Evolutionary conservation across 257 asterid genomes (phyloP).

Genomic region (Knoxia roxburghii): DNA sequence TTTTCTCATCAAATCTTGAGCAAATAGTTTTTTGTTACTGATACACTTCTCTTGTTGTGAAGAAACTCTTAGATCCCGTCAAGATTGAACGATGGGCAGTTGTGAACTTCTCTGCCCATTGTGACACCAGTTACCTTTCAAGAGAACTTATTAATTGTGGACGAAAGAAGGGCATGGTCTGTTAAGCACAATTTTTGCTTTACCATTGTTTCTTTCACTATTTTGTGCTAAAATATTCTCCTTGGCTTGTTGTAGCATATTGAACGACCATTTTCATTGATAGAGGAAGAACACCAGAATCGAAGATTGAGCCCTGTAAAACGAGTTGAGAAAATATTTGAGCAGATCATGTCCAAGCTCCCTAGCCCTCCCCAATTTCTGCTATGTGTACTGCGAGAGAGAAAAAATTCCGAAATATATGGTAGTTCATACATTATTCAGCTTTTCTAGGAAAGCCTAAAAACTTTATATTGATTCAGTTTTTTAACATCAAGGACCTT

Average conservation of each 20-base stretch:
- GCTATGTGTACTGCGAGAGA: slow-evolving; percentile 82
- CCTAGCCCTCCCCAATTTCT: slow-evolving; percentile 68
- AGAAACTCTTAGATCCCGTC: slow-evolving; percentile 61
- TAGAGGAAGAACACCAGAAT: slow-evolving; percentile 74
- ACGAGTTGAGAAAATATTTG: slow-evolving; percentile 89
- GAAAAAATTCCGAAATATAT: slow-evolving; percentile 69
- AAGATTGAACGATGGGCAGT: slow-evolving; percentile 71
- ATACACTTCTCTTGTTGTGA: slow-evolving; percentile 25
- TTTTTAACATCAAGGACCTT: slow-evolving; percentile 58
- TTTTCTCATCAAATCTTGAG: background rate
- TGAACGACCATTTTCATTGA: slow-evolving; percentile 74
- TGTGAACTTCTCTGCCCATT: slow-evolving; percentile 75
- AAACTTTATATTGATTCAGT: background rate
- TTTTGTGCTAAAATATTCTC: slow-evolving; percentile 12
- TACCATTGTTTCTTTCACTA: slow-evolving; percentile 7
- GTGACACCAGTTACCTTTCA: slow-evolving; percentile 73
- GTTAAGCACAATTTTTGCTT: slow-evolving; percentile 24
- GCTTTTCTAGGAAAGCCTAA: slow-evolving; percentile 5
- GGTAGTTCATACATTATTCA: slow-evolving; percentile 39
- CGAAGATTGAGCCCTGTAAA: slow-evolving; percentile 50
- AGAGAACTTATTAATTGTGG: slow-evolving; percentile 84
- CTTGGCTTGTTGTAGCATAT: slow-evolving; percentile 46
- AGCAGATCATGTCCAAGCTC: slow-evolving; percentile 55
- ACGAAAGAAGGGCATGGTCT: slow-evolving; percentile 85
- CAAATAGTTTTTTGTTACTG: background rate